Evolutionary conservation across 768 basidiomycete species (phyloP), one percentile per base, ranked within the genome.

Genomic region (Omphalotus guepiniiformis): DNA sequence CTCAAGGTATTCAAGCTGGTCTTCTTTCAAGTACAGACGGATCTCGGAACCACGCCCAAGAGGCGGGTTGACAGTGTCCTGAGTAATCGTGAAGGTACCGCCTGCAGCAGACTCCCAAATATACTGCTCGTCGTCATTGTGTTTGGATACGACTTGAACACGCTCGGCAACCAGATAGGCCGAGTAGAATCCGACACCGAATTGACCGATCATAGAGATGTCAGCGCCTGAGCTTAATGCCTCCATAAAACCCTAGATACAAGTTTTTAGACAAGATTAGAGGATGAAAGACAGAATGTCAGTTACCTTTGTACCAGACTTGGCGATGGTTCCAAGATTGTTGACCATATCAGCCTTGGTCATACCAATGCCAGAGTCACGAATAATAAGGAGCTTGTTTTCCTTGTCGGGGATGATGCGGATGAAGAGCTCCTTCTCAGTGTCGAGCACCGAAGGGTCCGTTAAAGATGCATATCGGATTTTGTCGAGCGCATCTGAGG

Each of bases 31-130:
- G 80, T 73, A 91, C 51, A 95, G 84, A 55, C 85, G 85, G 60
- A 95, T 80, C 70, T 95, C 90, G 40, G 88, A 85, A 71, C 96
- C 95, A 65, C 96, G 94, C 49, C 89, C 91, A 48, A 99, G 80
- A 55, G 89, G 79, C 19, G 87, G 83, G 75, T 94, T 94, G 65
- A 85, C 71, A 52, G 83, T 89, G 69, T 98, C 95, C 49, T 74
- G 85, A 40, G 94, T 96, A 74, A 99, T 96, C 63, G 96, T 98
- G 78, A 98, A 99, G 43, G 95, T 99, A 48, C 95, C 96, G 64
- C 95, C 96, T 26, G 95, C 95, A 54, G 96, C 88, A n/a, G 95
- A 99, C 79, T 99, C 95, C 96, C 95, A 99, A 71, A 99, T 93
- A 76, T 99, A 98, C 71, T 98, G 95, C 74, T 98, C 96, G 67